Percentiles rank a stretch among this genome's conserved stretches.
Conservation (phyloP, 2,329 filamentous ascomycete genomes). For the Plenodomus tracheiphilus region DNA sequence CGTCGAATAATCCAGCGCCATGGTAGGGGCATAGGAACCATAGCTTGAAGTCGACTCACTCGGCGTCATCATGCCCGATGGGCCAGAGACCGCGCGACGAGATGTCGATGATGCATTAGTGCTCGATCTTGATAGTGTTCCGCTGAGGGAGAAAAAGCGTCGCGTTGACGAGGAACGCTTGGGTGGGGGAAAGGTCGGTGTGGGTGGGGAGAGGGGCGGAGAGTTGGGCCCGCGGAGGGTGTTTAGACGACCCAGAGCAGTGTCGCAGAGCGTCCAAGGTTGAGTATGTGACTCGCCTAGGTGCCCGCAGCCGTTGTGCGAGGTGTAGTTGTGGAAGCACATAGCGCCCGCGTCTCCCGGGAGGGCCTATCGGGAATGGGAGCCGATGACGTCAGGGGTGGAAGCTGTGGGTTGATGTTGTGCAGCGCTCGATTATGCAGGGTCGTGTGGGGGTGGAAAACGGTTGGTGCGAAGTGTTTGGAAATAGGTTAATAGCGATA, state of each 20-base stretch:
- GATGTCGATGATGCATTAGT: constrained; percentile 21
- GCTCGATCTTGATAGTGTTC: constrained; percentile 27
- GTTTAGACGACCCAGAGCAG: constrained; percentile 26
- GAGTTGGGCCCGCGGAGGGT: constrained; percentile 31
- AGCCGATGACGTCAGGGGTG: neutral
- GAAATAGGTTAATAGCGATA: neutral
- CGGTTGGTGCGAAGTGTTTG: neutral
- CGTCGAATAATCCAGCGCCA: constrained; percentile 21
- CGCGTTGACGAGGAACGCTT: constrained; percentile 27
- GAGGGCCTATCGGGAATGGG: neutral
- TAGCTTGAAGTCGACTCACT: constrained; percentile 17
- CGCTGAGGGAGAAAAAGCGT: constrained; percentile 31
- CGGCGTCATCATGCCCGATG: constrained; percentile 10
- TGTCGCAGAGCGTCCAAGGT: constrained; percentile 35
- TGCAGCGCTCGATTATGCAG: neutral
- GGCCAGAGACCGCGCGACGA: constrained; percentile 23
- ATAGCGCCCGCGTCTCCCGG: constrained; percentile 10
- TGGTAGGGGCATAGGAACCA: constrained; percentile 11
- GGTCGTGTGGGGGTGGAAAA: neutral
- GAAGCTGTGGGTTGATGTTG: neutral
- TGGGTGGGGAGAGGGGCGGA: constrained; percentile 26
- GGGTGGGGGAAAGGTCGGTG: constrained; percentile 10
- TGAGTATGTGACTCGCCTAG: constrained; percentile 28
- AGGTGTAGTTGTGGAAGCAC: constrained; percentile 41
- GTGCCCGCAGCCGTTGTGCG: constrained; percentile 41